A percentile compares a stretch with the other conserved stretches of the same genome.
phyloP scores from a whole-genome alignment of 257 asterid genomes.

The Forsythia viridissima region DNA sequence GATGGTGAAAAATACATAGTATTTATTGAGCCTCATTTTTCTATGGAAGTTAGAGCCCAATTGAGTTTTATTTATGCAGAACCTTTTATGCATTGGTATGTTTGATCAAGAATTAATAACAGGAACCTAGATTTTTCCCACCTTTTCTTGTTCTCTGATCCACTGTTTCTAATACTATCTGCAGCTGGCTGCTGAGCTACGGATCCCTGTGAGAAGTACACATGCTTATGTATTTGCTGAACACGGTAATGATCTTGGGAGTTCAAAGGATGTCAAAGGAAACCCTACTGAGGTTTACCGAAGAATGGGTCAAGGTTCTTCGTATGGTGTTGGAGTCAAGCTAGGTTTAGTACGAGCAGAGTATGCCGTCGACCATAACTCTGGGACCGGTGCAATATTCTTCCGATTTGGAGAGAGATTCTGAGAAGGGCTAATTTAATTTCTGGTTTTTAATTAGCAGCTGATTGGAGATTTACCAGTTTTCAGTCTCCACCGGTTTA shows the following conservation, averaged over 20 bases:
- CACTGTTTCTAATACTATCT: constrained; percentile 17
- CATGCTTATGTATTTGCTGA: constrained; percentile 89
- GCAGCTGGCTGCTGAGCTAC: constrained; percentile 85
- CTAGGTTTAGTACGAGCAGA: constrained; percentile 89
- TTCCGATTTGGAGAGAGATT: constrained; percentile 97
- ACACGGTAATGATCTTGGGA: constrained; percentile 94
- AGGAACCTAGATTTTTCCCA: neutral
- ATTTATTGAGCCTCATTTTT: neutral
- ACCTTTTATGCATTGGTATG: neutral
- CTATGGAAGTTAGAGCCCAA: neutral
- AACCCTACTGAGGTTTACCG: constrained; percentile 94
- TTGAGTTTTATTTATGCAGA: neutral
- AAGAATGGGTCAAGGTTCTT: constrained; percentile 91
- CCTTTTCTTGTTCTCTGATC: constrained; percentile 15
- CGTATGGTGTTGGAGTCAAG: constrained; percentile 90
- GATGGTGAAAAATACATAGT: neutral
- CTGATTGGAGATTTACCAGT: constrained; percentile 22
- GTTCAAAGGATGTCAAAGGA: constrained; percentile 91
- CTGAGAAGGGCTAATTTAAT: constrained; percentile 26
- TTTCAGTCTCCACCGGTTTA: constrained; percentile 13
- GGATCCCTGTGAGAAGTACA: constrained; percentile 81
- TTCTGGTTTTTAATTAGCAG: constrained; percentile 5
- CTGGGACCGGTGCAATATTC: constrained; percentile 88
- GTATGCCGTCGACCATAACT: constrained; percentile 88
- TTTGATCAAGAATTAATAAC: neutral